Evolutionary conservation across 2,329 filamentous ascomycete species (phyloP), one percentile per base, ranked within the genome.

Genomic region (Ophiostoma ips): DNA sequence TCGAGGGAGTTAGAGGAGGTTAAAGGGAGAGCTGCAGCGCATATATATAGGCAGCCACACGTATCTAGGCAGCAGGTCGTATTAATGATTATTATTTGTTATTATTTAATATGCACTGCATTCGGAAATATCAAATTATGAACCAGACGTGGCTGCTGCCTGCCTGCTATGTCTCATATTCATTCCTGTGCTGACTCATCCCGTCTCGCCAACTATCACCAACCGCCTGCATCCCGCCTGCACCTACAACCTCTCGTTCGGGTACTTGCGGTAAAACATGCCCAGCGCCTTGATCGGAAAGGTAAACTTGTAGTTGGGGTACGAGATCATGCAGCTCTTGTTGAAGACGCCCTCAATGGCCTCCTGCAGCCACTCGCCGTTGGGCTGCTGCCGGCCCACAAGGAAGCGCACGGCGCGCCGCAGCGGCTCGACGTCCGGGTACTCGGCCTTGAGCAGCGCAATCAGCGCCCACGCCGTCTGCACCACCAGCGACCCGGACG

Each of bases 281-380:
- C 92, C 92, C 56, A 98, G 65, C 2, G 92, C 92, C 68, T 94
- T 94, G 63, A 96, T 84, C 1, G 90, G 82, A 66, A 95, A 98
- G 52, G 84, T 85, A 64, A 95, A 92, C 71, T 96, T 98, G 73
- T 98, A 98, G 71, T 98, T 98, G 40, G 90, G 90, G 62, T 98
- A 98, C 1, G 87, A 92, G 57, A 98, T 98, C 87, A 95, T 96
- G 72, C 90, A 96, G 60, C 83, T 92, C 71, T 95, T 95, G 68
- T 98, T 98, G 68, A 98, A 98, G 11, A 98, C 92, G 2, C 92
- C 92, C 65, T 98, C 92, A 59, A 98, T 96, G 1, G 84, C 83
- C 66, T 96, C 92, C 63, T 95, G 89, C 57, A 85, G 63, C 92
- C 92, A 98, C 68, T 95, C 89, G 33, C 92, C 92, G 61, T 95